Percentiles rank a stretch among this genome's conserved stretches.
These are phyloP conservation scores for Hericium erinaceus DNA, from an alignment of 768 basidiomycete genomes.

Conservation along the genomic window DNA sequence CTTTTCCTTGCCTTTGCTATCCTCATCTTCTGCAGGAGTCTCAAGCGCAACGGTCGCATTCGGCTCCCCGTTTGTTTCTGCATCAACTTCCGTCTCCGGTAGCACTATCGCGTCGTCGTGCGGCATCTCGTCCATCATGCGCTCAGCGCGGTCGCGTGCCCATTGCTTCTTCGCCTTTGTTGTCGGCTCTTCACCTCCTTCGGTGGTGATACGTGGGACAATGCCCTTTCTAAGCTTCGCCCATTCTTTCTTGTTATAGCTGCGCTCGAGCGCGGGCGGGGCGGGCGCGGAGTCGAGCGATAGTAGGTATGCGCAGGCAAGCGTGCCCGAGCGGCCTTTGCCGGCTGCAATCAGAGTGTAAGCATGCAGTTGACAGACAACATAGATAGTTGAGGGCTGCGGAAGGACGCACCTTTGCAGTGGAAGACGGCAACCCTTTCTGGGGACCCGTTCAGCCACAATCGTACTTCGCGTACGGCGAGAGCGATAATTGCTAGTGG, in stretches of 20 bases:
- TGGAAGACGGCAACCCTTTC: slow-evolving; percentile 74
- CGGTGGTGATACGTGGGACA: neutral
- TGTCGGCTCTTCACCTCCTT: neutral
- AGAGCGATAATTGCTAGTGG: slow-evolving; percentile 69
- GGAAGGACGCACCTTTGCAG: slow-evolving; percentile 57
- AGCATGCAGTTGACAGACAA: neutral
- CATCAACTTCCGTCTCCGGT: neutral
- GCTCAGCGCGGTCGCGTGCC: slow-evolving; percentile 37
- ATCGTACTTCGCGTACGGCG: slow-evolving; percentile 61
- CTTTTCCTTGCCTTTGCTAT: neutral
- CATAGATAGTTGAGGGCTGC: neutral
- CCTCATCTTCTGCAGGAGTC: neutral
- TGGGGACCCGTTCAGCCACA: slow-evolving; percentile 58
- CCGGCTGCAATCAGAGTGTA: slow-evolving; percentile 39
- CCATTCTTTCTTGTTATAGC: slow-evolving; percentile 35
- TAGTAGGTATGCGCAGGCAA: slow-evolving; percentile 77
- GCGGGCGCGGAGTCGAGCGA: slow-evolving; percentile 40
- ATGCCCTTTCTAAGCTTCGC: neutral
- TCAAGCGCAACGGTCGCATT: neutral
- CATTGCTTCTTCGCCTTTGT: slow-evolving; percentile 30
- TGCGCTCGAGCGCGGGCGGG: slow-evolving; percentile 39
- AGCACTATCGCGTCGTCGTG: slow-evolving; percentile 23
- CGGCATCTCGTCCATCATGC: slow-evolving; percentile 40
- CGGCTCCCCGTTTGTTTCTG: neutral
- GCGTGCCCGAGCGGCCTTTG: slow-evolving; percentile 79